Evolutionary conservation across 768 basidiomycete species (phyloP), one percentile per base, ranked within the genome.

Genomic region (Bullera alba): DNA sequence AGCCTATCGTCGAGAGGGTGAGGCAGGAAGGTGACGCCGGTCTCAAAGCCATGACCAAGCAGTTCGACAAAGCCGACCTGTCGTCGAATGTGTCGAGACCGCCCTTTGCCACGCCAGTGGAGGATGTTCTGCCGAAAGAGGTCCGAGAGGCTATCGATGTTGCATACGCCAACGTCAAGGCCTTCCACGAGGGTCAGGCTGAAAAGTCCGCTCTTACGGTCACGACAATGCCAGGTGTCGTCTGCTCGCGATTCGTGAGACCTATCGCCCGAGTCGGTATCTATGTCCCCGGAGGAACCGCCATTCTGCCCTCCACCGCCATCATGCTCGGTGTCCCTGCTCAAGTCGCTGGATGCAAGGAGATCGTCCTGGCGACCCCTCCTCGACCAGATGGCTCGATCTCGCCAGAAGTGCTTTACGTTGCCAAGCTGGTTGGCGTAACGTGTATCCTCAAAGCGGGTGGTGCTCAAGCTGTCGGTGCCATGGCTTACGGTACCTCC

Each of bases 241-340:
- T 88, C 2, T 97, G 95, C 75, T 85, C 89, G 42, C 83, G 95
- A 34, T 95, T 97, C 72, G 85, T 89, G 1, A 82, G 91, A 38
- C 85, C 95, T n/a, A 91, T 99, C 63, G 83, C 86, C 42, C 84
- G 92, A 37, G 93, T 97, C 27, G 95, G 95, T 30, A 77, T 99
- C 39, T 99, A 99, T 74, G 85, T 99, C 2, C 95, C 95, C 1
- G 95, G 95, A 25, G 95, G 95, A 15, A 97, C 95, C 3, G 95
- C 95, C 2, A 80, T 97, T 39, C 78, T 99, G 16, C 95, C 95
- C 12, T 92, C 88, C 4, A 97, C 95, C 17, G 93, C 95, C 2
- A 79, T 99, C 61, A 96, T 96, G 92, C 82, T 99, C 17, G 93
- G 93, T 52, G 85, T 96, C 25, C 95, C 95, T 15, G 95, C 95